These are phyloP conservation scores for Falciphora oryzae DNA, from an alignment of 2,329 filamentous ascomycete species.

Conservation along the genomic window DNA sequence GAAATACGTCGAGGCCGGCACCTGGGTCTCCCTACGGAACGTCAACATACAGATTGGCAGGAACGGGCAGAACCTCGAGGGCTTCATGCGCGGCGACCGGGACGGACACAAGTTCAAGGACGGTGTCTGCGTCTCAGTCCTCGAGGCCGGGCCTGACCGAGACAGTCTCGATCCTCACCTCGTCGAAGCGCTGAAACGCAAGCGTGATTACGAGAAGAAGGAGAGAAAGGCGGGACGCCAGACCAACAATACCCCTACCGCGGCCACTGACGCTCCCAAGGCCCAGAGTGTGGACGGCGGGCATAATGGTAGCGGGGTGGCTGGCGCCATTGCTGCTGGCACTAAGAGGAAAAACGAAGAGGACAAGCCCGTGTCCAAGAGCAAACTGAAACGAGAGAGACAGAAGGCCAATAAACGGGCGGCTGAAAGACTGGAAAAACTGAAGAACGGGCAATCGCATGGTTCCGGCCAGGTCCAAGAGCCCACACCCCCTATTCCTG, in stretches of 20 bases:
- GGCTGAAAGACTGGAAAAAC: background rate
- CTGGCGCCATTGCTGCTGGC: background rate
- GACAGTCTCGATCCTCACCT: slow-evolving; percentile 42
- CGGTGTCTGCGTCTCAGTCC: slow-evolving; percentile 52
- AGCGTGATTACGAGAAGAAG: slow-evolving; percentile 55
- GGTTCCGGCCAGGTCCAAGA: background rate
- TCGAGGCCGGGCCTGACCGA: slow-evolving; percentile 35
- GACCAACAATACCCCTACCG: slow-evolving; percentile 19
- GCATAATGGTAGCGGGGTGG: background rate
- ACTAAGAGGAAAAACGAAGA: slow-evolving; percentile 7
- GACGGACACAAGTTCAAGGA: slow-evolving; percentile 43
- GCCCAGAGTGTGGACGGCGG: too few relatives aligned
- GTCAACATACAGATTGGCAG: slow-evolving; percentile 59
- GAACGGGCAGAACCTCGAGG: slow-evolving; percentile 58
- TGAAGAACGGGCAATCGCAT: background rate
- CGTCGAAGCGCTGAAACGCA: slow-evolving; percentile 56
- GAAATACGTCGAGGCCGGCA: slow-evolving; percentile 48
- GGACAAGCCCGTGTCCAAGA: background rate
- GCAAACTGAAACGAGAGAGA: slow-evolving; percentile 10
- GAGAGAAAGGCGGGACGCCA: slow-evolving; percentile 33
- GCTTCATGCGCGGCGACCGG: slow-evolving; percentile 61
- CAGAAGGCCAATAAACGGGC: slow-evolving; percentile 15
- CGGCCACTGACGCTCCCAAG: background rate
- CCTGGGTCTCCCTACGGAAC: slow-evolving; percentile 65
- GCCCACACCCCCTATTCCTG: background rate